These are phyloP conservation scores for Telfairia occidentalis DNA, from an alignment of 331 rosid species.

Conservation along the genomic window DNA sequence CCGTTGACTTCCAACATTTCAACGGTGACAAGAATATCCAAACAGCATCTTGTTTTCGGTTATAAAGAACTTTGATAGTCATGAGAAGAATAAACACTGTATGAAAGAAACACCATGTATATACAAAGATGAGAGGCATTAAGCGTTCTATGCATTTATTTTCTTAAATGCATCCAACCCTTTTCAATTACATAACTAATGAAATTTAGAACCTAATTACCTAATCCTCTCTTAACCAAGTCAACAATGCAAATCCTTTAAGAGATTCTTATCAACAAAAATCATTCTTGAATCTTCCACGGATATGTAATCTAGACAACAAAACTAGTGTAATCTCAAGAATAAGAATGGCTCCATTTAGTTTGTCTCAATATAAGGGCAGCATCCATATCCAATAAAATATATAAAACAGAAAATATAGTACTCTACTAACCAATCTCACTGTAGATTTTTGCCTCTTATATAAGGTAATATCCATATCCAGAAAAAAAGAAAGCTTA, in stretches of 20 bases:
- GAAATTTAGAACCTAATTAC: neutral
- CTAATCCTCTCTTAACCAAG: neutral
- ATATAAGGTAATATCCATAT: neutral
- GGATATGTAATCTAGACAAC: neutral
- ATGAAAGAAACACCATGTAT: neutral
- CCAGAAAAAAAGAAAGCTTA: neutral
- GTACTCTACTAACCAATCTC: slow-evolving; percentile 48
- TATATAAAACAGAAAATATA: slow-evolving; percentile 9
- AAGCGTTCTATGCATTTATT: neutral
- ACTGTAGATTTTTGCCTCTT: slow-evolving; percentile 44
- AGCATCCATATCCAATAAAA: neutral
- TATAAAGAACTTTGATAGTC: neutral
- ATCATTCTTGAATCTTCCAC: neutral
- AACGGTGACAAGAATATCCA: no score
- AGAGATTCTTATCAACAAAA: neutral
- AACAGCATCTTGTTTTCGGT: neutral
- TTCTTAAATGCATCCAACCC: neutral
- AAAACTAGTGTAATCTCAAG: neutral
- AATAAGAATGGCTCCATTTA: neutral
- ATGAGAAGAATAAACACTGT: neutral
- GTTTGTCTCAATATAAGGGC: neutral
- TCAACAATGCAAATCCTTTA: neutral
- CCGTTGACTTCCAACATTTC: no score
- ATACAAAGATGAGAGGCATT: neutral
- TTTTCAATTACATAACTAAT: neutral